Percentiles rank a stretch among this genome's conserved stretches.
Evolutionary conservation across 148 eudicot genomes (phyloP).

Genomic region (Silene conica): DNA sequence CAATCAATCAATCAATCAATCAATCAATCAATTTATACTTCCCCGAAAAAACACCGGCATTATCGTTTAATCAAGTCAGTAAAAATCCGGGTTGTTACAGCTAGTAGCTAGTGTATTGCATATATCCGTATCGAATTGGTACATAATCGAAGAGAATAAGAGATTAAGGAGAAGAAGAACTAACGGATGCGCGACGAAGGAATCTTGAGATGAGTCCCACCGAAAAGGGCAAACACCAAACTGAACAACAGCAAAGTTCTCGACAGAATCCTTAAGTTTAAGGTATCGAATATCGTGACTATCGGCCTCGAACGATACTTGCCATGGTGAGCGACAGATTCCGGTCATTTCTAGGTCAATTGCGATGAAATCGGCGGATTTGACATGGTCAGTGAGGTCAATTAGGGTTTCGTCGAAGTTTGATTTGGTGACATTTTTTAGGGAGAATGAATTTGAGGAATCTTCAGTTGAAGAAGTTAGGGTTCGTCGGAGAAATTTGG

Average conservation of each 20-base stretch:
- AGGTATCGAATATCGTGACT: slow-evolving; percentile 62
- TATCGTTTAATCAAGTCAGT: too few relatives aligned
- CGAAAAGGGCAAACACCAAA: slow-evolving; percentile 97
- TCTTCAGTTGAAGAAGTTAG: slow-evolving; percentile 24
- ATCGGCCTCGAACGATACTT: slow-evolving; percentile 74
- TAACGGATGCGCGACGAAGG: slow-evolving; percentile 85
- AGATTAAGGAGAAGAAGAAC: slow-evolving; percentile 19
- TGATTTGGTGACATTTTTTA: slow-evolving; percentile 74
- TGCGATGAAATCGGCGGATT: slow-evolving; percentile 73
- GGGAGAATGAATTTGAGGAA: slow-evolving; percentile 28
- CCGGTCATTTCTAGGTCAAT: slow-evolving; percentile 96
- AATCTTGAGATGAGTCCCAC: slow-evolving; percentile 48
- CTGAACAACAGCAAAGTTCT: slow-evolving; percentile 86
- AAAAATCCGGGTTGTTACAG: too few relatives aligned
- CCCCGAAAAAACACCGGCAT: neutral
- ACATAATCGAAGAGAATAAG: too few relatives aligned
- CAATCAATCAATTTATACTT: too few relatives aligned
- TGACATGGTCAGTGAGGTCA: slow-evolving; percentile 51
- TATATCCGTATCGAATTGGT: too few relatives aligned
- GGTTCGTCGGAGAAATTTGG: slow-evolving; percentile 23
- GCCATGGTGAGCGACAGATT: slow-evolving; percentile 80
- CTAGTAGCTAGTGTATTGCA: too few relatives aligned
- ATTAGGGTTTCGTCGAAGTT: slow-evolving; percentile 62
- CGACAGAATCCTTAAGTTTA: slow-evolving; percentile 77
- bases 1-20: too few relatives aligned